Evolutionary conservation across 1,139 yeast species (phyloP), one percentile per base, ranked within the genome.

Genomic region (Lodderomyces parapsilosis): DNA sequence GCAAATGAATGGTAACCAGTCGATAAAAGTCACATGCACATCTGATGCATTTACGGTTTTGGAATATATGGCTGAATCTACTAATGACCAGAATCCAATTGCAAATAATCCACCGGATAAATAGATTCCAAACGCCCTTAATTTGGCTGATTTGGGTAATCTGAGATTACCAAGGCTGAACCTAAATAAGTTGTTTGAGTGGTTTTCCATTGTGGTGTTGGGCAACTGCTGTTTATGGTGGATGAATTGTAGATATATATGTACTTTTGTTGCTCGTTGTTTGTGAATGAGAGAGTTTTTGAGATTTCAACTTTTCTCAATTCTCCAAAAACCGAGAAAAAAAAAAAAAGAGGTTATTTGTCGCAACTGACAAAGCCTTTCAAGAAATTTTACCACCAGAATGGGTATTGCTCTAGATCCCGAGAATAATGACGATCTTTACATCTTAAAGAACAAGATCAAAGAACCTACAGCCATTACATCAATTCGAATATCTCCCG

Each of bases 1-100:
- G 53, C 96, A 86, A 22, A 93, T 77, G 51, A 86, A 83, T 5
- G 99, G 99, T 42, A 93, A 80, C 99, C 99, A 93, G 65, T 93
- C 99, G 32, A 86, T 81, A 59, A 93, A 86, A 4, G 94, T 83
- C 27, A 93, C 88, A 60, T 93, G 98, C 6, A 89, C 88, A 36
- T 74, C 73, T 1, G 96, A 84, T 1, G 93, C 96, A 66, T 93
- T 91, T 43, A 83, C 85, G 19, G 90, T 85, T 51, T 83, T 84
- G 36, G 96, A 86, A 63, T 80, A 93, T 34, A 93, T 76, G 3
- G 96, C 90, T 0, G 96, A 87, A 64, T 93, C 99, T 30, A 93
- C 66, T 65, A 93, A 81, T 30, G 85, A 70, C 94, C 96, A 93
- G 60, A 91, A 83, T 9, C 96, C 99, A 45, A 87, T 68, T 38